Base-by-base conservation (phyloP, 2,329 filamentous ascomycete genomes). In the Escovopsis sp. region DNA sequence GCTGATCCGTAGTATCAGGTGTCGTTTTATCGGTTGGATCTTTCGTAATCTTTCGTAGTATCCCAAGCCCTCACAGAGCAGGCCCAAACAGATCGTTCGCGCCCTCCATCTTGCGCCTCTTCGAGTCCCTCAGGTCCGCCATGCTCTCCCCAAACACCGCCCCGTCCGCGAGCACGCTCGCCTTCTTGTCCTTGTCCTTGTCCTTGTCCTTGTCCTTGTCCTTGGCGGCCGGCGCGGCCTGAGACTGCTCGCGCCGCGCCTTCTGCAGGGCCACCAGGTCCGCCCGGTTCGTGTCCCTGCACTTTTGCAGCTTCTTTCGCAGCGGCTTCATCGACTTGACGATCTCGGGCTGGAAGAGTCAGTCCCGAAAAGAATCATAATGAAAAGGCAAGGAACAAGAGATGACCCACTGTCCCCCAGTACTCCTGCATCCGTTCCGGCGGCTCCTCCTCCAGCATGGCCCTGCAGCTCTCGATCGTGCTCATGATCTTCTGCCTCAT, bases 271-370 rank as follows among this genome's bases (percentile, higher is more conserved):
- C 77, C 15, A 86, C 77, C 4, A 88, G 60, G 57, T 88, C 81
- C 36, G 73, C 75, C 43, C 83, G 76, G 51, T 85, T 80, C 0
- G 83, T 82, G 53, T 89, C 83, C 44, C 79, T 69, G 51, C 83
- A 88, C 51, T 72, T 75, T 46, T 74, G 76, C n/a, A 88, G 66
- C 56, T 85, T 87, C 60, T 72, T 77, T 12, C 77, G 70, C 11
- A 85, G 60, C 0, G 72, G 70, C 36, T 73, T 74, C 50, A 77
- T 68, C 4, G 56, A 55, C 37, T 62, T 64, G 41, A 59, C 49
- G 9, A 55, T 63, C 43, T 69, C 72, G 47, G 61, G 60, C 65
- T 69, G 48, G 55, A 3, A 2, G 23, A 23, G 23, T 23, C 23
- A 23, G 23, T 23, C 15, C 15, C 15, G 15, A 15, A 15, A 15